Conservation (phyloP, 306 rosid genomes). For the Acmispon strigosus region DNA sequence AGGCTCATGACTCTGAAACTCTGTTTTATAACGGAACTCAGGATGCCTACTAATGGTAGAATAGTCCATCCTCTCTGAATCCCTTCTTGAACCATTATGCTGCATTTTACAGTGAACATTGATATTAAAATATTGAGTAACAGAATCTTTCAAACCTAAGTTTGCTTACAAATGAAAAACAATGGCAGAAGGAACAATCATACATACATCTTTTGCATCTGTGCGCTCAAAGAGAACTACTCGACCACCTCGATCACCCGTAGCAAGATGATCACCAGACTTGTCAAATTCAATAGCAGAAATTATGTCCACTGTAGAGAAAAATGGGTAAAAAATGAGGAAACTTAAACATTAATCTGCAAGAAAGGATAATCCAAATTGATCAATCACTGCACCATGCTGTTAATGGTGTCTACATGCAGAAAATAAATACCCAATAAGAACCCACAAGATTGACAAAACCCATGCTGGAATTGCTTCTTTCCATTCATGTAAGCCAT, state of each 20-base stretch:
- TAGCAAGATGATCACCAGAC: slow-evolving; percentile 95
- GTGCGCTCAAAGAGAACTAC: slow-evolving; percentile 99
- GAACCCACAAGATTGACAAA: neutral
- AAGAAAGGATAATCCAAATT: slow-evolving; percentile 10
- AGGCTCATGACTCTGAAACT: slow-evolving; percentile 99
- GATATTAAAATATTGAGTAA: slow-evolving; percentile 7
- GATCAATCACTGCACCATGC: neutral
- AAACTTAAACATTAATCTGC: slow-evolving; percentile 14
- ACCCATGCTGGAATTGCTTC: neutral
- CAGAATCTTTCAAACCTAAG: slow-evolving; percentile 2
- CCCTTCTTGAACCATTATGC: slow-evolving; percentile 82
- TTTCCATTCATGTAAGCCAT: neutral
- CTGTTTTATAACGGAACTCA: slow-evolving; percentile 97
- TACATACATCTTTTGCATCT: slow-evolving; percentile 76
- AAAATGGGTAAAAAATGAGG: slow-evolving; percentile 13
- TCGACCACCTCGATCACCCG: slow-evolving; percentile 99
- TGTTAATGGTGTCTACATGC: neutral
- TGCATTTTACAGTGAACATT: slow-evolving; percentile 28
- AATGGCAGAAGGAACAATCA: slow-evolving; percentile 13
- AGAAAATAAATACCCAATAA: neutral
- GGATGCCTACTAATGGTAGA: slow-evolving; percentile 70
- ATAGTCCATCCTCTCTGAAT: slow-evolving; percentile 77
- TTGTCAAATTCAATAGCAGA: slow-evolving; percentile 98
- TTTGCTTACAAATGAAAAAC: neutral
- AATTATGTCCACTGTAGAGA: slow-evolving; percentile 86